Base-by-base conservation (phyloP, 495 filamentous ascomycete species). In the Physcia stellaris region DNA sequence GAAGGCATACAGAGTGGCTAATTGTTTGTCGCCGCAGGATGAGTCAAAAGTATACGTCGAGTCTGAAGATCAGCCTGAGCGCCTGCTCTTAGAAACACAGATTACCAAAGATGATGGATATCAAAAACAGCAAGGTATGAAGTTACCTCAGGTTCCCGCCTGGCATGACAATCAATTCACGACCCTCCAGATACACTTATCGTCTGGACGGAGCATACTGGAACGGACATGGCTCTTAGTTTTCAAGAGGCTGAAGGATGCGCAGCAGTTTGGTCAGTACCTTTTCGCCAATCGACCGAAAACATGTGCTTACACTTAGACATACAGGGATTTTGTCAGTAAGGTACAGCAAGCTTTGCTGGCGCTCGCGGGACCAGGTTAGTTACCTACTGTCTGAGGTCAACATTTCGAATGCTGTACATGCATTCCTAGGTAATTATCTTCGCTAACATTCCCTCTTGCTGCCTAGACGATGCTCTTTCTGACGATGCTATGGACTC, bases 201-300 rank as follows among this genome's bases (percentile, higher is more conserved):
- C 32, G 86, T 98, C 32, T 98, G 90, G 90, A 95, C 90, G 15
- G 90, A 98, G 53, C 60, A 57, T 29, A 82, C 74, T 62, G 80
- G 80, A 20, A 77, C 83, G 41, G 90, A 98, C 54, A 96, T 98
- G 90, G 90, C 90, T 23, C 70, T 98, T 39, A 95, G 88, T 58
- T 98, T 98, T 58, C 90, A 98, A 60, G 92, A 96, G 58, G 80
- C 90, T 2, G 90, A 96, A 41, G 90, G 92, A 12, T 98, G 90
- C 57, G 76, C 79, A 9, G 67, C 77, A 17, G 94, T 96, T 58
- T 98, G 90, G 90, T 92, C 58, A 49, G 62, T 43, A 42, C 28
- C 40, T 34, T 18, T 23, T 16, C 39, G 12, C 9, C 17, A 40
- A 33, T 26, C 22, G 23, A 26, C 40, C 17, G n/a, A 3, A 11